Base-by-base conservation (phyloP, 192 early-diverging fungal species). In the Bifiguratus adelaidae region DNA sequence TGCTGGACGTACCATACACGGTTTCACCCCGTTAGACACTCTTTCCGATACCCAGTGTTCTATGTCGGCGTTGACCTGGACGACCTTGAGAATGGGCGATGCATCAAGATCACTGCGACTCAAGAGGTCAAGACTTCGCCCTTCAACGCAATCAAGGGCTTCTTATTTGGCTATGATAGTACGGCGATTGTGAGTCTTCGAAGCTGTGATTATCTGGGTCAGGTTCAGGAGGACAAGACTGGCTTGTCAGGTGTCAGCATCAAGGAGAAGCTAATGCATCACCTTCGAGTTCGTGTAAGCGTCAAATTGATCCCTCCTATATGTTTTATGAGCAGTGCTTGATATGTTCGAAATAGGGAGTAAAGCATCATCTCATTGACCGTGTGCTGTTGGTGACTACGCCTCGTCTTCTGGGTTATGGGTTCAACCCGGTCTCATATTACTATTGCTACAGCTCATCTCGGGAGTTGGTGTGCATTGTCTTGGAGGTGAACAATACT, bases 401-500 rank as follows among this genome's bases (percentile, higher is more conserved):
- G 15, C 76, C 76, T 20, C 63, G 75, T 1, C 27, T 78, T 45
- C 50, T 75, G 13, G 71, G 71, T 0, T 56, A 61, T 30, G 41
- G 56, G 13, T 78, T 78, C 59, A 78, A 78, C 45, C 76, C 76
- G 16, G 44, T 78, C 16, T 67, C 44, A 15, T 45, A 67, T 23
- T 69, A 78, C 51, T 77, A 61, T 60, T 70, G 66, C 29, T 76
- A 65, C 58, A 36, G 47, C 9, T 41, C 15, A 6, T 15, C 15
- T 26, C 23, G 48, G 20, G 0, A 15, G 8, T 30, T 72, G 3
- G 6, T 30, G 11, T 63, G 53, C 8, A 41, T 66, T 9, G 35
- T 78, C 3, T 48, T 79, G 13, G 76, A 78, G 52, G 74, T 78
- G 11, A 70, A 75, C 51, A 78, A 78, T 50, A 78, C 76, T 2